Evolutionary conservation across 192 early-diverging fungal genomes (phyloP).

Genomic region (Backusella sp.): DNA sequence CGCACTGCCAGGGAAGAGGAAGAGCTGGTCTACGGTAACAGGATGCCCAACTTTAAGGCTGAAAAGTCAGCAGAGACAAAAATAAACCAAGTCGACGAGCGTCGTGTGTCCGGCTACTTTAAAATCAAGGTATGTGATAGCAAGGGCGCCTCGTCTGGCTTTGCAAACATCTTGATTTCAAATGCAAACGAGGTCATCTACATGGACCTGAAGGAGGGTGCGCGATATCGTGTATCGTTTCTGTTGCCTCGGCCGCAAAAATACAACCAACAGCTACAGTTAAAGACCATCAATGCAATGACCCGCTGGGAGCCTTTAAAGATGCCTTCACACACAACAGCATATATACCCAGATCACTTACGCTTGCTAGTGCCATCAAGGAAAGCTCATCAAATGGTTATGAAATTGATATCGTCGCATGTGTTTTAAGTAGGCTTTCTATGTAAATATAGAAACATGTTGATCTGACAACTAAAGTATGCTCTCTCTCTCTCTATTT

Average conservation of each 20-base stretch:
- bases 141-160: not conserved
- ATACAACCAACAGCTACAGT: not conserved
- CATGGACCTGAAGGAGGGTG: constrained; percentile 49
- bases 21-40: not conserved
- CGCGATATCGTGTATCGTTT: constrained; percentile 46
- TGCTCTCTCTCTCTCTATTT: no score
- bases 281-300: constrained; percentile 10
- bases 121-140: constrained; percentile 46
- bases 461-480: not conserved
- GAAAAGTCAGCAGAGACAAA: not conserved
- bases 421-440: constrained; percentile 37
- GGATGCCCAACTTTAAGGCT: not conserved
- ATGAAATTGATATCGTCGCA: constrained; percentile 44
- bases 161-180: constrained; percentile 51
- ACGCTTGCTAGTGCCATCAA: constrained; percentile 23
- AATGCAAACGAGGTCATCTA: constrained; percentile 39
- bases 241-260: constrained; percentile 11
- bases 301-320: constrained; percentile 22
- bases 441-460: not conserved
- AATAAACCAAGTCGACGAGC: constrained; percentile 15
- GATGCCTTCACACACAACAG: not conserved
- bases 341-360: constrained; percentile 17
- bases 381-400: constrained; percentile 22
- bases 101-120: constrained; percentile 43
- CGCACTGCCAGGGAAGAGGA: constrained; percentile 56